Evolutionary conservation across 345 rosid genomes (phyloP).

Genomic region (Rhodamnia argentea): DNA sequence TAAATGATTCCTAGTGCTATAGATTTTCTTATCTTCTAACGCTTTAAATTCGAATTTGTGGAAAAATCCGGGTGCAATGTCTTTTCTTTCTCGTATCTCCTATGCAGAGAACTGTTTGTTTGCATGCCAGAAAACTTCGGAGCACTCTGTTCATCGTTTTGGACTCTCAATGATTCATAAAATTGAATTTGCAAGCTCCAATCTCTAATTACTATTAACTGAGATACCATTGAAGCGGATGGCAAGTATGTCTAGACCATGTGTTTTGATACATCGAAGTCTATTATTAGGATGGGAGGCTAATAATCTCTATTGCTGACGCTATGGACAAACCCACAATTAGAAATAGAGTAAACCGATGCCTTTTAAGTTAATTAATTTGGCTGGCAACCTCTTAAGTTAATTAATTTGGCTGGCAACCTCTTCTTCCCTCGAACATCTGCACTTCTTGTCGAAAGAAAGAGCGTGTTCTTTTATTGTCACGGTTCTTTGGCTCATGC

Average conservation of each 20-base stretch:
- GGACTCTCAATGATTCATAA: background rate
- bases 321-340: background rate
- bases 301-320: background rate
- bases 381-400: no score
- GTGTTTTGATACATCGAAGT: background rate
- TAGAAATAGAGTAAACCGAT: no score
- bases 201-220: background rate
- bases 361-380: no score
- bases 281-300: background rate
- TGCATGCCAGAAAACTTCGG: background rate
- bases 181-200: background rate
- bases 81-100: rapidly evolving
- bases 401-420: no score
- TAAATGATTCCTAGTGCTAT: background rate
- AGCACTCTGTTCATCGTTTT: rapidly evolving
- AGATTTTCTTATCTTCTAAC: background rate
- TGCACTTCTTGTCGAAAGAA: no score
- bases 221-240: rapidly evolving
- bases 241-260: background rate
- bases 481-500: rapidly evolving
- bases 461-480: background rate
- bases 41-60: background rate
- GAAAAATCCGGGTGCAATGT: rapidly evolving
- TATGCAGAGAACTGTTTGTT: background rate
- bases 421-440: no score